These are phyloP conservation scores for Cardiospermum halicacabum DNA, from an alignment of 345 rosid species.

Conservation along the genomic window DNA sequence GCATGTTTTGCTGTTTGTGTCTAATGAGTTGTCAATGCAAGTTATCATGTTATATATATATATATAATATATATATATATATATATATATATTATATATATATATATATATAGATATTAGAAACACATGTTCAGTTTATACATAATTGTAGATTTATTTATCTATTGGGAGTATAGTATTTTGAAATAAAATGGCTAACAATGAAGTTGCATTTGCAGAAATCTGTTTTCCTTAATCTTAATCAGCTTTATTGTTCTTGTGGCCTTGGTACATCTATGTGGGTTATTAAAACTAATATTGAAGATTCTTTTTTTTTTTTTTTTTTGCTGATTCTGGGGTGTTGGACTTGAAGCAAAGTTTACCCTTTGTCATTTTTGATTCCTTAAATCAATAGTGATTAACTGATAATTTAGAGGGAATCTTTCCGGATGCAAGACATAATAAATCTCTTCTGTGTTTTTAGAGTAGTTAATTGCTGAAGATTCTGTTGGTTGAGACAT, in stretches of 20 bases:
- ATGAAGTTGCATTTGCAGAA: conserved; percentile 4
- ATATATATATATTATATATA: too few relatives aligned
- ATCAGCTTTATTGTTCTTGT: background rate
- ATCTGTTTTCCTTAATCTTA: background rate
- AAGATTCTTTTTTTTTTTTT: background rate
- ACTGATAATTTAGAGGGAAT: background rate
- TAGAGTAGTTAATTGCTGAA: conserved; percentile 52
- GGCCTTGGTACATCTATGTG: background rate
- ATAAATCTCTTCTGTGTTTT: too few relatives aligned
- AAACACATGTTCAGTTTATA: too few relatives aligned
- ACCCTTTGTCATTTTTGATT: background rate
- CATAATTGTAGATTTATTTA: background rate
- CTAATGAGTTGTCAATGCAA: conserved; percentile 2
- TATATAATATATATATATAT: too few relatives aligned
- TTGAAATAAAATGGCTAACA: conserved; percentile 80
- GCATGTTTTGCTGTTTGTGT: background rate
- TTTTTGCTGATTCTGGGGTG: background rate
- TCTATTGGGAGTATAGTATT: conserved; percentile 91
- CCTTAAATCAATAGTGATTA: background rate
- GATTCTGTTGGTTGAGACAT: background rate
- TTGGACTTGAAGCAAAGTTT: background rate
- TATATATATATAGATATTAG: too few relatives aligned
- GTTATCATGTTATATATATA: background rate
- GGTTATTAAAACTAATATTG: too few relatives aligned
- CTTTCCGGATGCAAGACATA: background rate